Conservation (phyloP, 2,329 filamentous ascomycete species). For the Colletotrichum camelliae region DNA sequence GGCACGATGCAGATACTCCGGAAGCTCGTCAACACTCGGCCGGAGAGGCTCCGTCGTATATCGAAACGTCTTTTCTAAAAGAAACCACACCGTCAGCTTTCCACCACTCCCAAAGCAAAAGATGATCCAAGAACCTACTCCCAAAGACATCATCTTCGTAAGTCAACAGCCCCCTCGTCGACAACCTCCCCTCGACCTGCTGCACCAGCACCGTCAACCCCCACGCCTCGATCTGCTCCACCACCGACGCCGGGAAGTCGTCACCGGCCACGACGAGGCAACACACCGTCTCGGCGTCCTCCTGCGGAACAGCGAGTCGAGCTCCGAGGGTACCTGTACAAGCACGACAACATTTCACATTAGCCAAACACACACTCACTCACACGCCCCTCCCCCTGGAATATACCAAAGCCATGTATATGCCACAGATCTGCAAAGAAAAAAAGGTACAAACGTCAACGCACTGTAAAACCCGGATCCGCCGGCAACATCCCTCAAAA, state of each 20-base stretch:
- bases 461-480: slow-evolving; percentile 13
- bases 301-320: background rate
- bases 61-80: background rate
- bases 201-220: background rate
- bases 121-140: background rate
- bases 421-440: background rate
- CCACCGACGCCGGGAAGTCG: background rate
- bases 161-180: background rate
- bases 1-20: background rate
- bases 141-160: slow-evolving; percentile 6
- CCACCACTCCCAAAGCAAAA: background rate
- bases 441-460: background rate
- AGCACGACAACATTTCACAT: background rate
- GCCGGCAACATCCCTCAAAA: background rate
- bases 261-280: background rate
- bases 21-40: background rate
- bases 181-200: background rate
- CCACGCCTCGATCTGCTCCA: background rate
- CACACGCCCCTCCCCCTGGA: background rate
- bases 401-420: background rate
- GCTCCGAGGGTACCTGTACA: slow-evolving; percentile 12
- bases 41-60: background rate
- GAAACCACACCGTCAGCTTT: background rate
- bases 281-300: background rate
- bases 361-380: background rate